Conservation (phyloP, 2,329 filamentous ascomycete genomes). For the Claviceps pusilla region DNA sequence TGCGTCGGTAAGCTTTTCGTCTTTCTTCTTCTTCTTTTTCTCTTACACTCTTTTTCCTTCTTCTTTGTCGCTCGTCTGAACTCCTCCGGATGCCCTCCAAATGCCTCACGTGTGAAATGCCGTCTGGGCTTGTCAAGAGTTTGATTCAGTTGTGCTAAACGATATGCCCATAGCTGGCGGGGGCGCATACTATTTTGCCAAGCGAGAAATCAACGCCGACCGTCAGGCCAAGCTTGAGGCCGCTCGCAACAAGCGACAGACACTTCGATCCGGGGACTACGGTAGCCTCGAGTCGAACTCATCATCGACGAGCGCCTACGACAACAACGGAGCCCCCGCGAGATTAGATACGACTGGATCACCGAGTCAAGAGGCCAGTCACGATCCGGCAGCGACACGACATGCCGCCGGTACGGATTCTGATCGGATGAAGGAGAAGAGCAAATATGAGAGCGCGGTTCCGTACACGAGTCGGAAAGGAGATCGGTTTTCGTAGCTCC, state of each 20-base stretch:
- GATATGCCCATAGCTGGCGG: constrained; percentile 50
- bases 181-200: constrained; percentile 90
- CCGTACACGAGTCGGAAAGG: constrained; percentile 70
- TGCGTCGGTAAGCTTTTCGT: constrained; percentile 51
- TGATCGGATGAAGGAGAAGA: constrained; percentile 56
- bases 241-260: constrained; percentile 48
- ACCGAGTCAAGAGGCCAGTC: constrained; percentile 57
- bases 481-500: constrained; percentile 56
- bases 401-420: constrained; percentile 62
- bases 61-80: no score
- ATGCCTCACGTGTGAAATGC: no score
- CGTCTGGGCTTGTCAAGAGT: no score
- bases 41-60: no score
- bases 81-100: not conserved
- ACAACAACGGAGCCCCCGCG: constrained; percentile 32
- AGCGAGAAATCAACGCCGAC: constrained; percentile 85
- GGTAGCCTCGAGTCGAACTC: constrained; percentile 21
- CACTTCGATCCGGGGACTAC: constrained; percentile 40
- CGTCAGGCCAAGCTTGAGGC: constrained; percentile 58
- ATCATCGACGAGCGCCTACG: constrained; percentile 17
- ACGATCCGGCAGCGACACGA: constrained; percentile 72
- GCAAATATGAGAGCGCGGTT: constrained; percentile 72
- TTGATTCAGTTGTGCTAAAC: not conserved
- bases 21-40: no score
- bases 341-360: constrained; percentile 43